A percentile compares a stretch with the other conserved stretches of the same genome.
phyloP scores from a whole-genome alignment of 2,329 filamentous ascomycete species.

The Hypoxylon sp. region DNA sequence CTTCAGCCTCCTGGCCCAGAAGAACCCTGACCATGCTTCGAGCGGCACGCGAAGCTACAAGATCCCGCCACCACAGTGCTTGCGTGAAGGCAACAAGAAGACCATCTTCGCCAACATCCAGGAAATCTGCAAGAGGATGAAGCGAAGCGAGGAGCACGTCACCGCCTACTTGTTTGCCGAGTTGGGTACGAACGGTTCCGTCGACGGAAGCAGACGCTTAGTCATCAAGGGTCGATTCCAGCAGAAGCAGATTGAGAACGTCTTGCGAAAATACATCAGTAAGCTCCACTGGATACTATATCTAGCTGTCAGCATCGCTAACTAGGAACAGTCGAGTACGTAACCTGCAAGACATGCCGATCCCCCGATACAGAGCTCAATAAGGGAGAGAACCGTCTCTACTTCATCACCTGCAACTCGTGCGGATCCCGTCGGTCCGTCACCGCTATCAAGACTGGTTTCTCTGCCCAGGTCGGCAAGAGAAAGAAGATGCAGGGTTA shows the following conservation, averaged over 20 bases:
- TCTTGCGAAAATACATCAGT: constrained; percentile 95
- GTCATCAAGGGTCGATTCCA: constrained; percentile 99
- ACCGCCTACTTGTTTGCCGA: constrained; percentile 95
- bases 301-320: constrained; percentile 43
- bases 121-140: constrained; percentile 99
- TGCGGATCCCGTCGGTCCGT: constrained; percentile 88
- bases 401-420: constrained; percentile 98
- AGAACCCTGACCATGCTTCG: constrained; percentile 95
- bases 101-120: constrained; percentile 99
- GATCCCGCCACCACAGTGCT: constrained; percentile 97
- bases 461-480: constrained; percentile 99
- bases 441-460: constrained; percentile 99
- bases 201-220: constrained; percentile 90
- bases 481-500: constrained; percentile 94
- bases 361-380: constrained; percentile 94
- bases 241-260: constrained; percentile 99
- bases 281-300: constrained; percentile 54
- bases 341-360: constrained; percentile 98
- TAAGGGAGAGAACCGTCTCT: constrained; percentile 99
- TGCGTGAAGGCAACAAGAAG: constrained; percentile 99
- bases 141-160: constrained; percentile 97
- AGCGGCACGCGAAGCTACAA: constrained; percentile 96
- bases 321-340: constrained; percentile 81
- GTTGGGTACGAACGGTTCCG: constrained; percentile 95
- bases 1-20: constrained; percentile 93